Evolutionary conservation across 1,284 basidiomycete genomes (phyloP).

Genomic region (Sporisorium graminicola): DNA sequence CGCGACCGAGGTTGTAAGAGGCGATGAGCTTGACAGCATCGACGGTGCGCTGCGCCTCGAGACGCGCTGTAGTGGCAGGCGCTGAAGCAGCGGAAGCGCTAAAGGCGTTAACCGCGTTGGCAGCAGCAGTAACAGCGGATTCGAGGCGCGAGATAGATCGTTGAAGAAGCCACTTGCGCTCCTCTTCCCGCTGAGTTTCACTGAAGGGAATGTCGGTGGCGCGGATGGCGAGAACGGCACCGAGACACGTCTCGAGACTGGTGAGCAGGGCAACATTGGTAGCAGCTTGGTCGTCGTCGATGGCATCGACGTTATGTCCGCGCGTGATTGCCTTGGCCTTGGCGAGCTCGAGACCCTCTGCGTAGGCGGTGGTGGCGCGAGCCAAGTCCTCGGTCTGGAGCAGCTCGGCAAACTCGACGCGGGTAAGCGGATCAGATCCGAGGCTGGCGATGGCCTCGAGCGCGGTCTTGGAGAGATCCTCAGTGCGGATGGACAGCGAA

Average conservation of each 20-base stretch:
- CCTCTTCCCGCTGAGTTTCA: constrained; percentile 37
- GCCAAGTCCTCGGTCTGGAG: constrained; percentile 56
- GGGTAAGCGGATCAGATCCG: constrained; percentile 53
- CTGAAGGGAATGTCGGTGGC: constrained; percentile 41
- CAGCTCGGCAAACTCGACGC: constrained; percentile 59
- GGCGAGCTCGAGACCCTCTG: constrained; percentile 46
- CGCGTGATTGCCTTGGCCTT: constrained; percentile 15
- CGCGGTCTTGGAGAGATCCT: constrained; percentile 50
- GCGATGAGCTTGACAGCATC: constrained; percentile 61
- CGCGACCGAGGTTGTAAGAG: constrained; percentile 66
- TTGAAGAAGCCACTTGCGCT: constrained; percentile 46
- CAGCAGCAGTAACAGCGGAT: constrained; percentile 40
- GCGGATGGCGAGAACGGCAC: constrained; percentile 56
- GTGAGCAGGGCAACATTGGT: constrained; percentile 34
- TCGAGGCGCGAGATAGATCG: constrained; percentile 51
- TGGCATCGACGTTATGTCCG: constrained; percentile 7
- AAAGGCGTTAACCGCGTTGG: constrained; percentile 34
- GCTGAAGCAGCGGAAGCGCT: constrained; percentile 28
- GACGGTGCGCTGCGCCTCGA: constrained; percentile 40
- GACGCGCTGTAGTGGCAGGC: constrained; percentile 32
- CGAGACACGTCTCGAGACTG: constrained; percentile 55
- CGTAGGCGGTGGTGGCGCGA: constrained; percentile 49
- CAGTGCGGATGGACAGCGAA: constrained; percentile 43
- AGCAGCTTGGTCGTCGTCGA: constrained; percentile 34
- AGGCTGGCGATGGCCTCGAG: constrained; percentile 53